Evolutionary conservation across 225 moss, liverwort and hornwort species (phyloP).

Genomic region (Pseudisothecium myosuroides): DNA sequence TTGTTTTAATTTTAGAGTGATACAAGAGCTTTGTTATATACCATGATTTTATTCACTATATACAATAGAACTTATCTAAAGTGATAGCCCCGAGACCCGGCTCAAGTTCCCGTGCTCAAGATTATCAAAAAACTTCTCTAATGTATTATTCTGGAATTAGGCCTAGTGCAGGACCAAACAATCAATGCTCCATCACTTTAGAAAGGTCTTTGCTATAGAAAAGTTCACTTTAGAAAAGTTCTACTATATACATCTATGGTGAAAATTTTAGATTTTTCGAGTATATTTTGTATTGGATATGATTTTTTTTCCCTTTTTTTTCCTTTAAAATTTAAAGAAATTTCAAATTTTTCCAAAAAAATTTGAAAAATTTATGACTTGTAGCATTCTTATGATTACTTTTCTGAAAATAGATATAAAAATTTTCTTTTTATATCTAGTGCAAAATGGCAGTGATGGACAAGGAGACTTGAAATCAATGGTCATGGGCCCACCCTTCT

Average conservation of each 20-base stretch:
- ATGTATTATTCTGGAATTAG: too few species aligned
- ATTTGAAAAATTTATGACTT: neutral
- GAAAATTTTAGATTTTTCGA: neutral
- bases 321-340: neutral
- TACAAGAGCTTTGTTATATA: fast-evolving
- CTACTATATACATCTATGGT: neutral
- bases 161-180: too few species aligned
- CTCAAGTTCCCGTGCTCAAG: too few species aligned
- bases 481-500: neutral
- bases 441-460: neutral
- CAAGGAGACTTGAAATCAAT: neutral
- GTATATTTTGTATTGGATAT: neutral
- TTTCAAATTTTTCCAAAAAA: neutral
- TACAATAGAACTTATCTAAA: too few species aligned
- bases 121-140: too few species aligned
- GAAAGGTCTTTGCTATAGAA: too few species aligned
- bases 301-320: neutral
- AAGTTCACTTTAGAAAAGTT: too few species aligned
- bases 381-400: neutral
- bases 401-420: neutral
- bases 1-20: neutral
- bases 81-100: too few species aligned
- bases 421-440: neutral
- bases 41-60: neutral
- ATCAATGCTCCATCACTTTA: too few species aligned